Evolutionary conservation across 225 moss, liverwort and hornwort genomes (phyloP).

Genomic region (Polytrichum formosum): DNA sequence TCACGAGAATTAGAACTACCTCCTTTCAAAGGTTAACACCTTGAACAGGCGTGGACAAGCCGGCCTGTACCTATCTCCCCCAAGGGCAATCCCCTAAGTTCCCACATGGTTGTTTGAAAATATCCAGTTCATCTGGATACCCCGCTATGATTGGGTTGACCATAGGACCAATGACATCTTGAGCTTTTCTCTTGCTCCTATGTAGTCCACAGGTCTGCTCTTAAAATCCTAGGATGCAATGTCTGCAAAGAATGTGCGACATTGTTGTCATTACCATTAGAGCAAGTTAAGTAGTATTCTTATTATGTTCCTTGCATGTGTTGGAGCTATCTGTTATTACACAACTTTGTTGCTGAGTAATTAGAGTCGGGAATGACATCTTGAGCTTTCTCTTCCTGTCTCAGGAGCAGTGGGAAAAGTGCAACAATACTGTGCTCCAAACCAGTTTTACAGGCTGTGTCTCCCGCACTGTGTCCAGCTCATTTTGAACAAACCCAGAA

Average conservation of each 20-base stretch:
- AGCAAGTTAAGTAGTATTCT: too few species aligned
- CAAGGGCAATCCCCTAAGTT: too few species aligned
- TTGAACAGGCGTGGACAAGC: too few species aligned
- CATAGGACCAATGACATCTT: not conserved
- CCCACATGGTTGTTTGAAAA: too few species aligned
- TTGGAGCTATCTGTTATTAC: not conserved
- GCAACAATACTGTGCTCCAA: slow-evolving; percentile 56
- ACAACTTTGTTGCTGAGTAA: not conserved
- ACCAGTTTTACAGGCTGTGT: slow-evolving; percentile 77
- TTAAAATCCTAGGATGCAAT: not conserved
- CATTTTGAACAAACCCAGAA: slow-evolving; percentile 82
- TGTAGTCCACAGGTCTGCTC: slow-evolving; percentile 53
- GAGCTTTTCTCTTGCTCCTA: slow-evolving; percentile 56
- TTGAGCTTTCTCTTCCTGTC: slow-evolving; percentile 6
- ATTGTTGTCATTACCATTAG: too few species aligned
- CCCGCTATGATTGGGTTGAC: too few species aligned
- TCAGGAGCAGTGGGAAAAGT: slow-evolving; percentile 54
- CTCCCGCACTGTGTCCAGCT: slow-evolving; percentile 61
- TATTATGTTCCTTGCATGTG: too few species aligned
- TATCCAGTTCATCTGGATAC: too few species aligned
- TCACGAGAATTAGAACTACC: too few species aligned
- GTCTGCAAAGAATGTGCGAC: too few species aligned
- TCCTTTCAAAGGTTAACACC: too few species aligned
- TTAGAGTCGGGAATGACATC: not conserved
- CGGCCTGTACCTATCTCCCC: too few species aligned